A percentile compares a stretch with the other conserved stretches of the same genome.
Evolutionary conservation across 768 basidiomycete genomes (phyloP).

Genomic region (Amanita polypyramis): DNA sequence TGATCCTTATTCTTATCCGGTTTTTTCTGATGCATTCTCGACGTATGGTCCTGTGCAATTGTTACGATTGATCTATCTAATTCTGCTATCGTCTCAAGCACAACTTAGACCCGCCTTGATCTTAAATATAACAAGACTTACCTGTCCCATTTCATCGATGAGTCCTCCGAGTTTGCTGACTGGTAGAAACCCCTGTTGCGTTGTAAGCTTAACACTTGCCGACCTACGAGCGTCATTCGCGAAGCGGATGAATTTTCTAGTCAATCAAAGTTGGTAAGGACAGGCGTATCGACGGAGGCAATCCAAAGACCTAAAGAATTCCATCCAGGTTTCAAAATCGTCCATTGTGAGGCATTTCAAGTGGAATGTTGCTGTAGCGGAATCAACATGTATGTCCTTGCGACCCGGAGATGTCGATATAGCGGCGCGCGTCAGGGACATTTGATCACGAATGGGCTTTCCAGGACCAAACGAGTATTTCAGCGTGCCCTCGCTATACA

Average conservation of each 20-base stretch:
- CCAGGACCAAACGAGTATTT: slow-evolving; percentile 68
- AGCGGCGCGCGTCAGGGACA: slow-evolving; percentile 60
- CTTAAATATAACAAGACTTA: slow-evolving; percentile 20
- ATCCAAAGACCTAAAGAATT: slow-evolving; percentile 49
- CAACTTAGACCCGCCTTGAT: slow-evolving; percentile 1
- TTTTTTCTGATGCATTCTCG: slow-evolving; percentile 35
- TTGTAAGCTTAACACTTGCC: slow-evolving; percentile 28
- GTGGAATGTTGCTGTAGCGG: slow-evolving; percentile 69
- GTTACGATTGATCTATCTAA: slow-evolving; percentile 43
- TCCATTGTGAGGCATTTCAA: slow-evolving; percentile 63
- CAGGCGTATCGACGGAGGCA: slow-evolving; percentile 4
- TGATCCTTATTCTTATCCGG: slow-evolving; percentile 38
- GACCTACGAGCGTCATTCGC: slow-evolving; percentile 35
- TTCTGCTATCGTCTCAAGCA: slow-evolving; percentile 41
- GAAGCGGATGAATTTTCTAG: slow-evolving; percentile 54
- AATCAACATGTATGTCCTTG: slow-evolving; percentile 76
- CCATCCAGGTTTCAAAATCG: slow-evolving; percentile 70
- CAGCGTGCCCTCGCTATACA: slow-evolving; percentile 58
- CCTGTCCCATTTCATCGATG: slow-evolving; percentile 58
- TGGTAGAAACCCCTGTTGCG: slow-evolving; percentile 32
- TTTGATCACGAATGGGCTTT: slow-evolving; percentile 60
- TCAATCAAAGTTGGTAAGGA: slow-evolving; percentile 11
- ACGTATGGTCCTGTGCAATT: slow-evolving; percentile 28
- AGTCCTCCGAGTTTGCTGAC: slow-evolving; percentile 39
- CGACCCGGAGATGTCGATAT: slow-evolving; percentile 65